Evolutionary conservation across 768 basidiomycete genomes (phyloP).

Genomic region (Boletus speciosus): DNA sequence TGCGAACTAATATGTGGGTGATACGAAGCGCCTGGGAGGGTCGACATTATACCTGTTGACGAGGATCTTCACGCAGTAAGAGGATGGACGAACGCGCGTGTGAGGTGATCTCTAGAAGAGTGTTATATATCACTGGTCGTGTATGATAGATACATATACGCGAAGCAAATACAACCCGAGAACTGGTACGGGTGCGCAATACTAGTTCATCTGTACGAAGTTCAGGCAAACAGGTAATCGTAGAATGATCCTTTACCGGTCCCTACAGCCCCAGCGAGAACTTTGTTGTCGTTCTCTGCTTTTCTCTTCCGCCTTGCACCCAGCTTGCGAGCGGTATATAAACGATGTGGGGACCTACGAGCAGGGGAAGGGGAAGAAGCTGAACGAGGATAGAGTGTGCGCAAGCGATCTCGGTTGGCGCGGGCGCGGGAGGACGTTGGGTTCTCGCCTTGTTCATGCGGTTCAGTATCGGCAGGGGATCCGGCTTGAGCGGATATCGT

Average conservation of each 20-base stretch:
- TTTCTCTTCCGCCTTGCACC: constrained; percentile 16
- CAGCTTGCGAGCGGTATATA: constrained; percentile 10
- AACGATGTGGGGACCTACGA: constrained; percentile 33
- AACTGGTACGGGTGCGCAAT: neutral
- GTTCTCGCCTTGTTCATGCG: neutral
- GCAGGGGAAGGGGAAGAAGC: constrained; percentile 56
- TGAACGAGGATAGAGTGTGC: constrained; percentile 35
- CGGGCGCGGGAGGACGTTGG: constrained; percentile 18
- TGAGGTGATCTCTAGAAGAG: neutral
- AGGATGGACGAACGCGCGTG: neutral
- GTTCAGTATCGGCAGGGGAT: neutral
- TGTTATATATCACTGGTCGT: constrained; percentile 4
- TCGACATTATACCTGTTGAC: constrained; percentile 54
- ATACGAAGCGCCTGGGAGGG: constrained; percentile 50
- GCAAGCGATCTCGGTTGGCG: constrained; percentile 25
- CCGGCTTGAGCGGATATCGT: neutral
- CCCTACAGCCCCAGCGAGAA: constrained; percentile 15
- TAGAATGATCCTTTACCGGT: constrained; percentile 33
- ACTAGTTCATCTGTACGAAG: neutral
- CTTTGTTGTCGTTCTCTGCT: constrained; percentile 10
- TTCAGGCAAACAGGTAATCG: constrained; percentile 44
- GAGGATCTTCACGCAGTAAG: constrained; percentile 49
- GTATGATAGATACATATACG: constrained; percentile 1
- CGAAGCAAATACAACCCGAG: neutral
- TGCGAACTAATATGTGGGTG: neutral